phyloP scores from a whole-genome alignment of 495 filamentous ascomycete genomes.

The Talaromyces trachyspermus region DNA sequence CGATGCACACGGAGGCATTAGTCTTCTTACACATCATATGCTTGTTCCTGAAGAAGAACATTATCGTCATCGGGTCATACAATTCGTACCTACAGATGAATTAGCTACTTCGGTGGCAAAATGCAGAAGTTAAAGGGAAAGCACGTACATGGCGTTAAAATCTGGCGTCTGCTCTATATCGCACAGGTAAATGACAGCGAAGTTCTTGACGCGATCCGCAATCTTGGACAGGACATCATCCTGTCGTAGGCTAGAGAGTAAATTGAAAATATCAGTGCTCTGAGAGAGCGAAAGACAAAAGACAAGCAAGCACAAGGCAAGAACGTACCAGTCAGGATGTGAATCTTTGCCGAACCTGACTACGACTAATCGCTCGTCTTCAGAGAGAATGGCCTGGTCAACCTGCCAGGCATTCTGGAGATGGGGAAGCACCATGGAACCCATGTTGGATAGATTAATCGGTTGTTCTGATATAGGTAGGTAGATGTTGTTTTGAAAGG shows the following conservation, averaged over 20 bases:
- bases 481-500: background rate
- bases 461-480: too few species aligned
- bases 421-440: conserved; percentile 90
- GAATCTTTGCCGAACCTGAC: conserved; percentile 85
- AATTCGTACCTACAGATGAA: conserved; percentile 37
- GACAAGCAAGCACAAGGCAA: conserved; percentile 12
- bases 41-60: conserved; percentile 98
- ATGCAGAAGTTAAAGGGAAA: background rate
- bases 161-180: conserved; percentile 94
- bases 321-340: conserved; percentile 48
- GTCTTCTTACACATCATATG: conserved; percentile 72
- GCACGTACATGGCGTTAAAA: conserved; percentile 83
- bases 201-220: conserved; percentile 40
- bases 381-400: conserved; percentile 85
- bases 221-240: conserved; percentile 86
- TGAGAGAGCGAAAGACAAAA: background rate
- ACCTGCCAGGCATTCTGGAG: conserved; percentile 92
- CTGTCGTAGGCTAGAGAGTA: conserved; percentile 75
- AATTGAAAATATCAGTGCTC: conserved; percentile 25
- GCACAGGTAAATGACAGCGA: conserved; percentile 91
- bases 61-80: conserved; percentile 64
- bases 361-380: conserved; percentile 93
- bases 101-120: background rate
- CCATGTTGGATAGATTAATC: conserved; percentile 47
- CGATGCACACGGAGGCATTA: background rate